Conservation (phyloP, 1,139 yeast species). For the Schwanniomyces etchellsii region DNA sequence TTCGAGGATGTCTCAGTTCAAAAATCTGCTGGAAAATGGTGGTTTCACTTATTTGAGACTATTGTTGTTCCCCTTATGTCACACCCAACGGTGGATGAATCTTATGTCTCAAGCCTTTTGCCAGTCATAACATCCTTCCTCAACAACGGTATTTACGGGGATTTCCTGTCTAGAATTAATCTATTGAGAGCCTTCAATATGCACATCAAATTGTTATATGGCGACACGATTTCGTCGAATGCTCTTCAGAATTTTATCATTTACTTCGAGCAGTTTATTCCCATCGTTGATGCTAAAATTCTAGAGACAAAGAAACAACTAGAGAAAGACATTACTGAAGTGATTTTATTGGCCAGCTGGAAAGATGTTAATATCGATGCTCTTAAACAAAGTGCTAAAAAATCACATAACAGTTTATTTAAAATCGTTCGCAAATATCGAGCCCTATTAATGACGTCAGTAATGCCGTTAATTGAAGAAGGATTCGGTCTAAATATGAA, state of each 20-base stretch:
- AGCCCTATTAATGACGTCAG: constrained; percentile 48
- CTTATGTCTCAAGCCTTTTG: constrained; percentile 36
- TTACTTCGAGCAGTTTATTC: constrained; percentile 63
- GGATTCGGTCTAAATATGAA: constrained; percentile 37
- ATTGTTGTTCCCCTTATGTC: constrained; percentile 48
- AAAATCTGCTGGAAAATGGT: constrained; percentile 68
- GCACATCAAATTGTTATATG: constrained; percentile 31
- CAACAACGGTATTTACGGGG: constrained; percentile 74
- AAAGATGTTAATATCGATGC: constrained; percentile 94
- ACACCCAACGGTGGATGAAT: constrained; percentile 23
- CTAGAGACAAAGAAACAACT: constrained; percentile 43
- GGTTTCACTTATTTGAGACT: constrained; percentile 85
- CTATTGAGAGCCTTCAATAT: constrained; percentile 57
- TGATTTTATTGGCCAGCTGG: constrained; percentile 91
- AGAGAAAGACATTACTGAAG: constrained; percentile 78
- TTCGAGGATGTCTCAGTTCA: constrained; percentile 56
- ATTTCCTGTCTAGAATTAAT: constrained; percentile 51
- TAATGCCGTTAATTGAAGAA: constrained; percentile 51
- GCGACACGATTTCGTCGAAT: constrained; percentile 16
- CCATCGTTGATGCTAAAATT: constrained; percentile 42
- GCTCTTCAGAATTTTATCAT: constrained; percentile 58
- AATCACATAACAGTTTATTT: constrained; percentile 79
- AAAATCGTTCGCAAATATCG: constrained; percentile 83
- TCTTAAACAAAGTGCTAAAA: constrained; percentile 84
- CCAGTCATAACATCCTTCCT: constrained; percentile 72